Evolutionary conservation across 768 basidiomycete species (phyloP).

Genomic region (Naganishia vaughanmartiniae): DNA sequence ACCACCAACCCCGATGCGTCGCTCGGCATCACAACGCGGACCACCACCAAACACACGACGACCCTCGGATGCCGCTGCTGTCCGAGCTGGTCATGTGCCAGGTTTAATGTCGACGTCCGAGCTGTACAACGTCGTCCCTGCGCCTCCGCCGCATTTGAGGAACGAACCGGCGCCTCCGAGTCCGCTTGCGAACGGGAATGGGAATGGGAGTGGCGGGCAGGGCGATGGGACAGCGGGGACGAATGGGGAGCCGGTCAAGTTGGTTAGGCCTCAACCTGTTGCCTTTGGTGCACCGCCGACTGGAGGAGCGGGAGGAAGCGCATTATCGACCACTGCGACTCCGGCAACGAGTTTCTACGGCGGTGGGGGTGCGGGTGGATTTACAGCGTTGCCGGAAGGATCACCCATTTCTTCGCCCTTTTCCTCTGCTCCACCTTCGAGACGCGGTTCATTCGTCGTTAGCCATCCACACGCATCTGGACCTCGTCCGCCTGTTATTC

Average conservation of each 20-base stretch:
- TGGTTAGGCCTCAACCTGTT: neutral
- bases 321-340: neutral
- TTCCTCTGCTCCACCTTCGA: conserved; percentile 5
- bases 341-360: neutral
- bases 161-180: neutral
- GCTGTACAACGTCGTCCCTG: conserved; percentile 5
- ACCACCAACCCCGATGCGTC: neutral
- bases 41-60: neutral
- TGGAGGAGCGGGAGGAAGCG: neutral
- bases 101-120: neutral
- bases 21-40: conserved; percentile 13
- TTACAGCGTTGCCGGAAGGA: conserved; percentile 25
- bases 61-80: neutral
- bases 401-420: conserved; percentile 21
- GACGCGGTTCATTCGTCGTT: conserved; percentile 9
- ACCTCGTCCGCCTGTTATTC: conserved; percentile 18
- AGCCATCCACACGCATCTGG: conserved; percentile 16
- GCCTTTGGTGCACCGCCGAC: neutral
- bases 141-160: conserved; percentile 2
- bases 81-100: neutral
- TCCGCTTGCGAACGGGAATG: neutral
- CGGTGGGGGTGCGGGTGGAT: neutral
- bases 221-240: neutral
- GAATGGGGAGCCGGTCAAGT: neutral
- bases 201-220: neutral